Conservation (phyloP, 208 protist genomes). For the Herpetomonas samuelpessoai region DNA sequence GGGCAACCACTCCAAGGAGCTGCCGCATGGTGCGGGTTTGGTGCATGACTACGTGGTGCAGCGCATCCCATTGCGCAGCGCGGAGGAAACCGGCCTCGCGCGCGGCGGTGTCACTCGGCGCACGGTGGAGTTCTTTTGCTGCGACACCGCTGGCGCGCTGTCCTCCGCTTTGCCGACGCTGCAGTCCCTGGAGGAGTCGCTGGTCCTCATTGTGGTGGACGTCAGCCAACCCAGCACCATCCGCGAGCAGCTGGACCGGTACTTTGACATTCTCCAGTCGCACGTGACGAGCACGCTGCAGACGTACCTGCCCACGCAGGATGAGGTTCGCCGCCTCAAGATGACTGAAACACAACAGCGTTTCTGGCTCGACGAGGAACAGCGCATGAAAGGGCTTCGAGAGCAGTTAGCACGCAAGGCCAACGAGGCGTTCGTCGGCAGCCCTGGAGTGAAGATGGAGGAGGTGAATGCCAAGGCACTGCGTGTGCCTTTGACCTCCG, state of each 20-base stretch:
- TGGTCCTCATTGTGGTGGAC: constrained; percentile 80
- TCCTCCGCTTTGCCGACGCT: constrained; percentile 66
- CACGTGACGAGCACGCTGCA: constrained; percentile 56
- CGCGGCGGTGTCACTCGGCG: constrained; percentile 9
- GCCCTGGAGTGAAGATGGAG: constrained; percentile 20
- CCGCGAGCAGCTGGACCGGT: constrained; percentile 50
- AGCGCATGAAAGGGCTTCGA: constrained; percentile 20
- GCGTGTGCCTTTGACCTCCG: constrained; percentile 21
- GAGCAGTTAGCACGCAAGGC: constrained; percentile 16
- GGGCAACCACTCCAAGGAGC: constrained; percentile 12
- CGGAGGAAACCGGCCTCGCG: constrained; percentile 4
- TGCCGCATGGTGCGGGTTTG: constrained; percentile 58
- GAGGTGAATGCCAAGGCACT: constrained; percentile 27
- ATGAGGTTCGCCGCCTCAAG: constrained; percentile 69
- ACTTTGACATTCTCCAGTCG: constrained; percentile 39
- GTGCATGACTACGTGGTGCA: constrained; percentile 68
- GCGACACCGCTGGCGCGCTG: constrained; percentile 74
- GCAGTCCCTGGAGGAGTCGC: constrained; percentile 47
- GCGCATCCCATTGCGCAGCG: constrained; percentile 32
- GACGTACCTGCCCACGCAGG: constrained; percentile 54
- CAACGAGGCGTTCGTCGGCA: constrained; percentile 16
- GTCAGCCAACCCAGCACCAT: constrained; percentile 45
- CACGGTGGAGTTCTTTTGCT: constrained; percentile 82
- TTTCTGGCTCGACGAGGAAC: constrained; percentile 60
- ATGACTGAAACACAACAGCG: constrained; percentile 55